Evolutionary conservation across 2,329 filamentous ascomycete species (phyloP), one percentile per base, ranked within the genome.

Genomic region (Myriosclerotinia curreyana): DNA sequence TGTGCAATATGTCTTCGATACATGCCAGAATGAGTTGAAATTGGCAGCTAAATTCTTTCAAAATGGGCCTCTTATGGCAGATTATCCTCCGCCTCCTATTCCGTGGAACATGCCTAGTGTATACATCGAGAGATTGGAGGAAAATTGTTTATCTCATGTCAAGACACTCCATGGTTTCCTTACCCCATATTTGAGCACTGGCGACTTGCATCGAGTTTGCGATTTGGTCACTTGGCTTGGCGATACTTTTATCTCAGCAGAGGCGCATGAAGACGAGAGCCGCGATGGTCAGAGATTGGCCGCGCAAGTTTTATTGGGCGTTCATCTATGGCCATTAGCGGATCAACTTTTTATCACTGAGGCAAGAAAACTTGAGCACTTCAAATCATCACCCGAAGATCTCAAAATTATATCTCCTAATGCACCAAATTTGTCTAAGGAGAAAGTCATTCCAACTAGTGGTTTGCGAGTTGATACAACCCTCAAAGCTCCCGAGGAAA

Each of bases 401-500:
- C 70, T 74, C 31, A 69, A 66, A 49, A 60, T 63, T 22, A 46
- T 36, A 48, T 40, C 60, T 28, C 20, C 54, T 15, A 48, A 36
- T 60, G 40, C 50, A 25, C 12, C 31, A 15, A 54, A 54, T 6
- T 22, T 44, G 17, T 42, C 42, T n/a, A 54, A 46, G n/a, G 46
- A 34, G 31, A 61, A 60, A 49, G 20, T 17, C 48, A 38, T 36
- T 31, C 42, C 42, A 53, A 54, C 56, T 40, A 54, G 50, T 54
- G 58, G 58, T 22, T 48, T 51, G 12, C 50, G 50, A 50, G 59
- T 66, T 48, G 65, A 60, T 40, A 67, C 66, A 34, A 31, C 56
- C 14, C 56, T 46, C 9, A 67, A 65, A 84, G 31, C 83, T 0
- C 14, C 53, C 9, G 83, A 85, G 11, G 79, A 82, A 12, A 82